Evolutionary conservation across 2,329 filamentous ascomycete species (phyloP), one percentile per base, ranked within the genome.

Genomic region (Daldinia eschscholtzii): DNA sequence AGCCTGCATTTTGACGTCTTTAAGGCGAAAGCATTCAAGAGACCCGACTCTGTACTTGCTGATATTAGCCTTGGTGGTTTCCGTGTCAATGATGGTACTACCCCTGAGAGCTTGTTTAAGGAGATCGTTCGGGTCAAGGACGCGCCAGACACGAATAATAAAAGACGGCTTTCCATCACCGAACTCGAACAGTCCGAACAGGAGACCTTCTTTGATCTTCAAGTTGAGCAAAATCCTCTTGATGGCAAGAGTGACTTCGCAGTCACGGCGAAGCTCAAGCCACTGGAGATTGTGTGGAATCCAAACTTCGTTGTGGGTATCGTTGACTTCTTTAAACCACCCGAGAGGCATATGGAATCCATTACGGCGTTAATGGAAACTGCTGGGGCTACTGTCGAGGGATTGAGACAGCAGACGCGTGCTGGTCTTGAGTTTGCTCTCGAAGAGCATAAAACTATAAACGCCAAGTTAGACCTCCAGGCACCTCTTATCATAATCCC

Each of bases 61-160:
- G 93, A 98, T 77, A 82, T 98, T 58, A 96, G 94, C 71, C 90
- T 99, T 1, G 96, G 95, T 61, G 96, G 95, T 0, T 88, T 99
- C 79, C 91, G 96, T 65, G 90, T 99, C 73, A 98, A 98, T 72
- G 96, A 99, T 79, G 96, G 96, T 61, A 98, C 95, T 0, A 99
- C 96, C 0, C 89, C 93, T 44, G 91, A 94, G 63, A 98, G 92
- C 71, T 83, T 98, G 30, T 99, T 94, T 77, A 93, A 94, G 18
- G 95, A 99, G 78, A 98, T 99, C 75, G 93, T 99, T 65, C 91
- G 92, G 12, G 94, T 99, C 79, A 99, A 99, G 79, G 94, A 97
- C 79, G 92, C 92, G 0, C 89, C 92, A 57, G 80, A 85, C 64
- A 71, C 74, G 65, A 75, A 83, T 75, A 79, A 80, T 71, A 80